Evolutionary conservation across 768 basidiomycete species (phyloP).

Genomic region (Mycena galopus): DNA sequence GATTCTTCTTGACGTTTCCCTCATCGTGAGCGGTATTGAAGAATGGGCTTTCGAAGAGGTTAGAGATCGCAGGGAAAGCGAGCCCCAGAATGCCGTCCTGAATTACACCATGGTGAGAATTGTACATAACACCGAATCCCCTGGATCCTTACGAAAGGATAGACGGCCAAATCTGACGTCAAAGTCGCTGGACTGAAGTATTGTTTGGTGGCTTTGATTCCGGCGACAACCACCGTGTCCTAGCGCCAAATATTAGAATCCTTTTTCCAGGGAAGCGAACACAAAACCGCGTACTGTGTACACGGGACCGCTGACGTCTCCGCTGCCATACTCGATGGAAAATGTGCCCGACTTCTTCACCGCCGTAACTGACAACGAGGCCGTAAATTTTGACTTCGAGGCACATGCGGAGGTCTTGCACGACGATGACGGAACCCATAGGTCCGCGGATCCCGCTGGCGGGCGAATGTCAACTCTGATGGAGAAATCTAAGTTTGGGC

Average conservation of each 20-base stretch:
- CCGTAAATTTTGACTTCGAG: constrained; percentile 45
- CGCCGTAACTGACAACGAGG: constrained; percentile 46
- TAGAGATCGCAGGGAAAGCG: background rate
- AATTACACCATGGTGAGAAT: background rate
- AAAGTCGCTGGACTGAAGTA: background rate
- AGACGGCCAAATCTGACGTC: background rate
- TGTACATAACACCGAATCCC: too few species aligned
- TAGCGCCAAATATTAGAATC: background rate
- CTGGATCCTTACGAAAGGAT: background rate
- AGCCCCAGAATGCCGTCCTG: background rate
- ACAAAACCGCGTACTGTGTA: background rate
- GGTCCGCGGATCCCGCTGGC: constrained; percentile 28
- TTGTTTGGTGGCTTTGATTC: background rate
- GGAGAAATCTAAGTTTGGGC: background rate
- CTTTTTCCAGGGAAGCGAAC: too few species aligned
- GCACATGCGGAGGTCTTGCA: constrained; percentile 45
- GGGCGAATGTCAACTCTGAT: constrained; percentile 29
- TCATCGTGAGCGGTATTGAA: background rate
- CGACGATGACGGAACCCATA: constrained; percentile 47
- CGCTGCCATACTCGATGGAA: constrained; percentile 57
- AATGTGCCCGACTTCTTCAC: constrained; percentile 45
- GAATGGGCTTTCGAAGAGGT: background rate
- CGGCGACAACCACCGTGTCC: background rate
- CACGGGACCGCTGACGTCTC: constrained; percentile 49
- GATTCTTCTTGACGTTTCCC: background rate